Conservation (phyloP, 345 rosid species). For the Microcos paniculata region DNA sequence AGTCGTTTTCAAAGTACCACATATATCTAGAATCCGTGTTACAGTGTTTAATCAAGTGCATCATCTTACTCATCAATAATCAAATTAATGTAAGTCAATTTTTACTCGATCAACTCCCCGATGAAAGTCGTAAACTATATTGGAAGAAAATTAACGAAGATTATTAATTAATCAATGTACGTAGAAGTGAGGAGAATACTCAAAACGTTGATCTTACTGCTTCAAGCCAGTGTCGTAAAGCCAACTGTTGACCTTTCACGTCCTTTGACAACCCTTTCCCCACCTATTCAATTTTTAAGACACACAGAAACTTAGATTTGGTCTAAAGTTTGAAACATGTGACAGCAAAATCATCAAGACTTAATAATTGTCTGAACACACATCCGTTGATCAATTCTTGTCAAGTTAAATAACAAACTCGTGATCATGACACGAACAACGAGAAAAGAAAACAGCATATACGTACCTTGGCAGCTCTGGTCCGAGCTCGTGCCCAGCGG, state of each 20-base stretch:
- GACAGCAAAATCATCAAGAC: not conserved
- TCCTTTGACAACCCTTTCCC: slow-evolving; percentile 53
- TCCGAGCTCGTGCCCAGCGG: slow-evolving; percentile 45
- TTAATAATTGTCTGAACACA: not conserved
- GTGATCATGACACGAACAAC: not conserved
- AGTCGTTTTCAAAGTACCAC: too few relatives aligned
- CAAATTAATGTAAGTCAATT: not conserved
- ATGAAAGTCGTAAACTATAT: not conserved
- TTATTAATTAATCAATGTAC: not conserved
- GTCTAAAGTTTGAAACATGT: not conserved
- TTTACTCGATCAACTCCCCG: not conserved
- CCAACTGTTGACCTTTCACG: slow-evolving; percentile 48
- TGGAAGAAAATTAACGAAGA: not conserved
- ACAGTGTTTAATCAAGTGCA: too few relatives aligned
- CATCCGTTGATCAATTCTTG: too few relatives aligned
- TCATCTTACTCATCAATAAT: too few relatives aligned
- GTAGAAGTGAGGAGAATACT: not conserved
- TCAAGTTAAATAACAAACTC: not conserved
- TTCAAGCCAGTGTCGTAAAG: slow-evolving; percentile 55
- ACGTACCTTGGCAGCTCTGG: slow-evolving; percentile 42
- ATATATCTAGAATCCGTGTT: not conserved
- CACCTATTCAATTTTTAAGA: slow-evolving; percentile 16
- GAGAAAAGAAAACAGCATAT: not conserved
- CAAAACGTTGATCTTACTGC: slow-evolving; percentile 35
- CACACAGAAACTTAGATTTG: not conserved